Percentiles rank a stretch among this genome's conserved stretches.
phyloP scores from a whole-genome alignment of 306 rosid genomes.

The Medicago arabica region DNA sequence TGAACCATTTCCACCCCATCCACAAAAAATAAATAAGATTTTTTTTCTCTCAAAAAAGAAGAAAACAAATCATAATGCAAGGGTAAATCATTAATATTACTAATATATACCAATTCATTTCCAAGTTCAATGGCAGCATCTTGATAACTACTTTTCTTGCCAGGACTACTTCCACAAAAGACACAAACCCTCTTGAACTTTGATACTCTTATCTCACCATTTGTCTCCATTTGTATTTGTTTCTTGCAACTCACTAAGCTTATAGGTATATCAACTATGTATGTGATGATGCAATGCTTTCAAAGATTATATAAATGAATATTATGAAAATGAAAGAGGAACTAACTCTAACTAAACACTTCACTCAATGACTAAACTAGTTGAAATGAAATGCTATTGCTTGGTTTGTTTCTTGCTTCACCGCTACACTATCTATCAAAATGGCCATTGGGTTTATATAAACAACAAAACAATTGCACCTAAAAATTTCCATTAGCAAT shows the following conservation, averaged over 20 bases:
- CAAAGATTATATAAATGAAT: neutral
- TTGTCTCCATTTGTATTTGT: constrained; percentile 61
- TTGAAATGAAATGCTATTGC: neutral
- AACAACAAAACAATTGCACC: neutral
- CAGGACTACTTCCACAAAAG: constrained; percentile 98
- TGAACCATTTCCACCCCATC: neutral
- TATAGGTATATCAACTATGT: neutral
- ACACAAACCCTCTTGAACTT: constrained; percentile 95
- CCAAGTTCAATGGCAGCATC: constrained; percentile 98
- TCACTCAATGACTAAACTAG: neutral
- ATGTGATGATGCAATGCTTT: neutral
- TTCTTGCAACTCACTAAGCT: neutral
- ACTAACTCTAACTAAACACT: neutral
- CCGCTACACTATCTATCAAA: neutral
- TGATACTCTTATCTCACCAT: constrained; percentile 69
- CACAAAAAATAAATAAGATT: neutral
- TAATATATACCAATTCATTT: constrained; percentile 79
- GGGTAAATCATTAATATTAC: too few relatives aligned
- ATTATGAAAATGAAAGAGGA: neutral
- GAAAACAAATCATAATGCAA: too few relatives aligned
- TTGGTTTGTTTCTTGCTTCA: constrained; percentile 1
- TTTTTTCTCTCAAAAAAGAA: too few relatives aligned
- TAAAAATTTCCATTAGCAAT: too few relatives aligned
- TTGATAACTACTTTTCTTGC: constrained; percentile 89
- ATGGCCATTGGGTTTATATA: constrained; percentile 31